A percentile compares a stretch with the other conserved stretches of the same genome.
Conservation (phyloP, 2,329 filamentous ascomycete genomes). For the Pyrenochaeta sp. region DNA sequence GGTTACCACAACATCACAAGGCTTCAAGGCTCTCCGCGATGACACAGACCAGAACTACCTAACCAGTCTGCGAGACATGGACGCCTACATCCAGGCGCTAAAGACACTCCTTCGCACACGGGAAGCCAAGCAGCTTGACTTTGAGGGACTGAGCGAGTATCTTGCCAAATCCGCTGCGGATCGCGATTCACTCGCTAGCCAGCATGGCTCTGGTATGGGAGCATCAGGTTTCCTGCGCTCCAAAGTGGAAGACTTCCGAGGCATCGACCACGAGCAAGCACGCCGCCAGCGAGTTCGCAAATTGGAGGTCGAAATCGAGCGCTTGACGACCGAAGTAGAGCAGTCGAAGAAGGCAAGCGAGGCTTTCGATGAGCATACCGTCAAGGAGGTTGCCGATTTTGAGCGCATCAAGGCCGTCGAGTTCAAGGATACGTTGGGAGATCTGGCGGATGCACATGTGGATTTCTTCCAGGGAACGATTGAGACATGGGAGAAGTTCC, state of each 20-base stretch:
- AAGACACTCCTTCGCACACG: constrained; percentile 89
- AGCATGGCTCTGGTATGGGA: constrained; percentile 69
- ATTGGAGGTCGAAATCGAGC: constrained; percentile 90
- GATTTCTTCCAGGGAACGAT: constrained; percentile 83
- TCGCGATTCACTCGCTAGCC: constrained; percentile 77
- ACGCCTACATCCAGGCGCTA: constrained; percentile 86
- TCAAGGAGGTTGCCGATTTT: constrained; percentile 91
- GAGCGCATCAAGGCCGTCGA: constrained; percentile 95
- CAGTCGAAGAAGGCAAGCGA: constrained; percentile 85
- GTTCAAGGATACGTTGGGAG: constrained; percentile 86
- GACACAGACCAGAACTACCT: constrained; percentile 96
- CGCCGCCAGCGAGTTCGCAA: constrained; percentile 87
- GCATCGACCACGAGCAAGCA: constrained; percentile 93
- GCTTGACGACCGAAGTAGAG: constrained; percentile 86
- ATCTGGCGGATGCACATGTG: constrained; percentile 83
- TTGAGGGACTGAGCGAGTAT: constrained; percentile 94
- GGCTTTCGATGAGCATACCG: constrained; percentile 94
- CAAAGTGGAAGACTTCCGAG: constrained; percentile 95
- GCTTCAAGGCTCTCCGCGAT: constrained; percentile 82
- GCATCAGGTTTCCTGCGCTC: constrained; percentile 88
- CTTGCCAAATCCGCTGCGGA: constrained; percentile 89
- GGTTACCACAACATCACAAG: constrained; percentile 81
- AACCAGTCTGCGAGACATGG: constrained; percentile 91
- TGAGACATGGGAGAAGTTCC: constrained; percentile 86
- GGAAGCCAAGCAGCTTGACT: constrained; percentile 97